Percentiles rank a stretch among this genome's conserved stretches.
Evolutionary conservation across 768 basidiomycete species (phyloP).

Genomic region (Tylopilus sp.): DNA sequence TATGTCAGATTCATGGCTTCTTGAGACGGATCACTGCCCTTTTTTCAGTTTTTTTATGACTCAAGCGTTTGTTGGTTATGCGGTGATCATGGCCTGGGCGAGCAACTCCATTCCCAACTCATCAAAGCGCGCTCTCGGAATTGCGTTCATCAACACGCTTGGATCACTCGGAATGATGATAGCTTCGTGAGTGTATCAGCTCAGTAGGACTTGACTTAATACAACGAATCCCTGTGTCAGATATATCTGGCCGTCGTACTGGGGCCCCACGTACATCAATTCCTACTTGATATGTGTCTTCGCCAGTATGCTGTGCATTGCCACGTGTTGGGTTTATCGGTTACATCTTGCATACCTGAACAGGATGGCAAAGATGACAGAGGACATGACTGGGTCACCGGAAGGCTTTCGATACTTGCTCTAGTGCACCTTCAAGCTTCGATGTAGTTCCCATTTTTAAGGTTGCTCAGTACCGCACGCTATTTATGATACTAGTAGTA

Average conservation of each 20-base stretch:
- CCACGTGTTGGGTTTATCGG: too few species aligned
- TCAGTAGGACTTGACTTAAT: not conserved
- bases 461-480: too few species aligned
- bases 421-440: constrained; percentile 20
- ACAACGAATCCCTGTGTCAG: not conserved
- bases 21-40: not conserved
- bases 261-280: constrained; percentile 60
- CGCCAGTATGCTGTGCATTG: too few species aligned
- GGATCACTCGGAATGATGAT: constrained; percentile 78
- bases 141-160: constrained; percentile 77
- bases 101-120: too few species aligned
- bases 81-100: constrained; percentile 55
- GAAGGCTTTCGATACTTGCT: constrained; percentile 45
- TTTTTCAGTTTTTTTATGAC: constrained; percentile 68
- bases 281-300: constrained; percentile 78
- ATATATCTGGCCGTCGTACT: too few species aligned
- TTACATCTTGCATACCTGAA: too few species aligned
- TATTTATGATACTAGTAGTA: too few species aligned
- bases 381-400: constrained; percentile 32
- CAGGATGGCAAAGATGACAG: too few species aligned
- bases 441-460: too few species aligned
- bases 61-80: constrained; percentile 65
- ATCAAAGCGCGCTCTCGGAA: too few species aligned
- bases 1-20: constrained; percentile 27
- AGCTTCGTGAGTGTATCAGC: constrained; percentile 56